A percentile compares a stretch with the other conserved stretches of the same genome.
phyloP scores from a whole-genome alignment of 371 early-diverging fungal genomes.

The Mucor sp. region DNA sequence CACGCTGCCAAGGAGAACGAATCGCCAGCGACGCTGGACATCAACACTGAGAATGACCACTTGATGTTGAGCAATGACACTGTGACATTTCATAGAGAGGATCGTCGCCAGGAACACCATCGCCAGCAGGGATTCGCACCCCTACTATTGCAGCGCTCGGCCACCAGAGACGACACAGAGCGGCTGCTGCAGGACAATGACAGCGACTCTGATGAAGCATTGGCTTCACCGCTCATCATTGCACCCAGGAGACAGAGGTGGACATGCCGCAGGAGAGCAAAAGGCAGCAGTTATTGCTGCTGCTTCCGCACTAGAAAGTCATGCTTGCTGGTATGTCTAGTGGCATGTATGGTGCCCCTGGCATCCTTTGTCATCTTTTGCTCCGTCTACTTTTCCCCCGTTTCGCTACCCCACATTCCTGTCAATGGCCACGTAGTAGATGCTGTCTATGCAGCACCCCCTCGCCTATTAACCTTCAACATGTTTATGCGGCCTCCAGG shows the following conservation, averaged over 20 bases:
- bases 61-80: background rate
- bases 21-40: background rate
- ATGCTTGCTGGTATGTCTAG: background rate
- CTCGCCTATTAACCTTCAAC: constrained; percentile 78
- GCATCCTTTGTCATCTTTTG: constrained; percentile 10
- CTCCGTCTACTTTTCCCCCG: constrained; percentile 25
- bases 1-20: background rate
- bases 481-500: constrained; percentile 87
- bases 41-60: background rate
- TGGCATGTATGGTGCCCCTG: background rate
- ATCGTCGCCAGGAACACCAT: background rate
- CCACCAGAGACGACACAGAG: background rate
- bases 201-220: background rate
- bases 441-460: constrained; percentile 8
- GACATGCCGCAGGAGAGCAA: background rate
- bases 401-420: constrained; percentile 25
- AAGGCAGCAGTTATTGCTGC: background rate
- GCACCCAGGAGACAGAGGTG: background rate
- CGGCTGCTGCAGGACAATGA: background rate
- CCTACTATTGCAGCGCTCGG: background rate
- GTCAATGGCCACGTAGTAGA: background rate
- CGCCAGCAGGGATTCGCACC: constrained; percentile 1
- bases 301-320: background rate
- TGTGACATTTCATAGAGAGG: background rate
- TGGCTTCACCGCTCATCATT: background rate